Base-by-base conservation (phyloP, 768 basidiomycete species). In the Phlegmacium glaucopus region DNA sequence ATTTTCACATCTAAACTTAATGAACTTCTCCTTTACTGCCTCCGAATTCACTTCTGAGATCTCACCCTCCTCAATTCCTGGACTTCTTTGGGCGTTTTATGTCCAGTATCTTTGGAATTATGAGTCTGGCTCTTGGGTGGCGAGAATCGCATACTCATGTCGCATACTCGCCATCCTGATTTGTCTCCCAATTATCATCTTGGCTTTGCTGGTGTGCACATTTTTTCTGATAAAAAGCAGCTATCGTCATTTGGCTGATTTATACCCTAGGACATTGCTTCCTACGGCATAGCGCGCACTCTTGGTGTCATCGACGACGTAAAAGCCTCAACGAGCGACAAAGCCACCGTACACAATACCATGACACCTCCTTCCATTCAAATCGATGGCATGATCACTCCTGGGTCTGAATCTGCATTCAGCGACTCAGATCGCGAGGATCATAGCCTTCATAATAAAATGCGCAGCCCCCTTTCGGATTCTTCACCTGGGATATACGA, bases 281-380 rank as follows among this genome's bases (percentile, higher is more conserved):
- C 90, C 15, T 92, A 91, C 57, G 80, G 83, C 48, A 87, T 92
- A 60, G 90, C 86, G 10, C 83, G 89, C 48, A 90, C 87, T 6
- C 75, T 92, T 42, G 89, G 88, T 28, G 76, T 88, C 44, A 77
- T 87, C 52, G 87, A 89, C 64, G 78, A 79, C 50, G 80, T 83
- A 43, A 84, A 83, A 61, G 85, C 87, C 0, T 83, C 85, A 10
- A 88, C 86, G 18, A 80, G 77, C 62, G 86, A 85, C 54, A 75
- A 72, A 50, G 55, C 66, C 22, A 72, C 73, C 7, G 62, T 70
- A 15, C 67, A 71, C 45, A 51, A 53, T 49, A 58, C 53, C 22
- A 27, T 28, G 18, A 27, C 18, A 42, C 39, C 61, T 7, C 73
- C 74, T 4, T 44, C 64, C 41, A 68, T 73, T 37, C 61, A 56